Conservation (phyloP, 305 asterid genomes). For the Fraxinus latifolia region DNA sequence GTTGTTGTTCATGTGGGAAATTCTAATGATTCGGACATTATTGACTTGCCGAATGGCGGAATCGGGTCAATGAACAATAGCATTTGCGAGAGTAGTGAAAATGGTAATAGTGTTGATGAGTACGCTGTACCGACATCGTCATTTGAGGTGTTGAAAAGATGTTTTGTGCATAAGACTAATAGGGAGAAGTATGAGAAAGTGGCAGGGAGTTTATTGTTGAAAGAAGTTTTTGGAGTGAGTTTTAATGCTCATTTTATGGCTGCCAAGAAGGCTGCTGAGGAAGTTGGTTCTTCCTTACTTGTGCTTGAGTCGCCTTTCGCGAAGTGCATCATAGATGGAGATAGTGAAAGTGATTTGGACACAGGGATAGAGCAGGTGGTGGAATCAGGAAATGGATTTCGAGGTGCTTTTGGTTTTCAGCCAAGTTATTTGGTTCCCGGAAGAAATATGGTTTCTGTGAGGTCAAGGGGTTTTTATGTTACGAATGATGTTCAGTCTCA, state of each 20-base stretch:
- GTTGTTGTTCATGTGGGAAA: constrained; percentile 73
- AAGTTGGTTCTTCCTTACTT: constrained; percentile 73
- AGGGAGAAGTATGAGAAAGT: constrained; percentile 70
- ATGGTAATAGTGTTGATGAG: constrained; percentile 28
- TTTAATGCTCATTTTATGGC: constrained; percentile 63
- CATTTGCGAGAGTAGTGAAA: constrained; percentile 16
- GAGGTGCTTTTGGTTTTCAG: constrained; percentile 39
- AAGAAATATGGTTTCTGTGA: constrained; percentile 24
- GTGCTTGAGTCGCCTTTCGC: constrained; percentile 75
- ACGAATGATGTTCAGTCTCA: constrained; percentile 50
- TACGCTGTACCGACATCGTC: constrained; percentile 70
- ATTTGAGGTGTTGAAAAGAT: constrained; percentile 67
- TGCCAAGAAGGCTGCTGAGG: constrained; percentile 82
- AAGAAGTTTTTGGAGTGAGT: constrained; percentile 80
- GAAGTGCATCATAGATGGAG: constrained; percentile 28
- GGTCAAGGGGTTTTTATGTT: constrained; percentile 32
- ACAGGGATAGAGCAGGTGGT: constrained; percentile 21
- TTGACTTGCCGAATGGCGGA: constrained; percentile 25
- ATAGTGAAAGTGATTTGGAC: constrained; percentile 19
- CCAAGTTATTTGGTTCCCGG: constrained; percentile 40
- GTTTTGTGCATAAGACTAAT: constrained; percentile 60
- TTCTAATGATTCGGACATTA: constrained; percentile 27
- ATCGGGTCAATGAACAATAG: constrained; percentile 3
- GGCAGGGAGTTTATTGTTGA: constrained; percentile 74
- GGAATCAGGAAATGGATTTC: constrained; percentile 33